Evolutionary conservation across 345 rosid species (phyloP).

Genomic region (Corymbia maculata): DNA sequence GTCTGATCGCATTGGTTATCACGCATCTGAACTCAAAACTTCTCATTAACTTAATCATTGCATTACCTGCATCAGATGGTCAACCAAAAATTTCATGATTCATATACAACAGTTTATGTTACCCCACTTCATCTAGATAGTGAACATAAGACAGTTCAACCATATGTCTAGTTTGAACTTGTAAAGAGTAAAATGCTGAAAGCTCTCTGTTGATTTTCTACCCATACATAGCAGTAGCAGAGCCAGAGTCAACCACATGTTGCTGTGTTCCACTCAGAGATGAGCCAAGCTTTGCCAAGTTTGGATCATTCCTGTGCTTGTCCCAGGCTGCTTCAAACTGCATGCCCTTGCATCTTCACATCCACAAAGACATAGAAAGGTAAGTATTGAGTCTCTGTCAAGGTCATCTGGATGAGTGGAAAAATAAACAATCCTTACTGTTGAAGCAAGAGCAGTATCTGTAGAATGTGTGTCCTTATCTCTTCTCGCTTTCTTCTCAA

Average conservation of each 20-base stretch:
- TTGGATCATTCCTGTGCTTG: conserved; percentile 51
- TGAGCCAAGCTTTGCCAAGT: conserved; percentile 26
- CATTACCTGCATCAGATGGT: not conserved
- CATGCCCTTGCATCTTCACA: conserved; percentile 46
- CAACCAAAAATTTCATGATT: not conserved
- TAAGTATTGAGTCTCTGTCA: not conserved
- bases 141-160: not conserved
- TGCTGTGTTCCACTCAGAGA: conserved; percentile 7
- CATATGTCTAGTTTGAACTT: not conserved
- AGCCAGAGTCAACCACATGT: not conserved
- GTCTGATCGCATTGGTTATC: not conserved
- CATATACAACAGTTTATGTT: not conserved
- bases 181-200: not conserved
- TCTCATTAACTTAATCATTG: not conserved
- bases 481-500: conserved; percentile 51
- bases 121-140: not conserved
- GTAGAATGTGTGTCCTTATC: conserved; percentile 41
- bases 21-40: not conserved
- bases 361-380: not conserved
- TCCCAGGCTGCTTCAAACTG: conserved; percentile 66
- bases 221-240: not conserved
- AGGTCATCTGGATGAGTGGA: not conserved
- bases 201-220: not conserved
- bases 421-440: conserved; percentile 33
- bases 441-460: conserved; percentile 53